Percentiles rank a stretch among this genome's conserved stretches.
Conservation (phyloP, 2,329 filamentous ascomycete genomes). For the Pestalotiopsis sp. region DNA sequence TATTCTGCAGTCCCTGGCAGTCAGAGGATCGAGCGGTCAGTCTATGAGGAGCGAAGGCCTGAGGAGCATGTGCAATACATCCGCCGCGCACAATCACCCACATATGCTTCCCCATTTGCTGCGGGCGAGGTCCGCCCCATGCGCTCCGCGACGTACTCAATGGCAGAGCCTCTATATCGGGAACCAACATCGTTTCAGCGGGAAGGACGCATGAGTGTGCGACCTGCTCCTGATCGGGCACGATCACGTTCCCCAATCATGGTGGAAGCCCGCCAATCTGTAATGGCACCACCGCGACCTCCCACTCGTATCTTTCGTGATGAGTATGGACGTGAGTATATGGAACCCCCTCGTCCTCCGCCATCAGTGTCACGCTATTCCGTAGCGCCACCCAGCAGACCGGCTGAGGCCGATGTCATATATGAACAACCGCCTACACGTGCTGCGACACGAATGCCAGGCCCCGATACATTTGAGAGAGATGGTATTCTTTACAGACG, state of each 20-base stretch:
- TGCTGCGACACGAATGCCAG: constrained; percentile 53
- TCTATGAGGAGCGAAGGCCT: constrained; percentile 34
- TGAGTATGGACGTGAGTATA: constrained; percentile 80
- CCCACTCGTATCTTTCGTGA: constrained; percentile 76
- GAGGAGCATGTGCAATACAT: constrained; percentile 37
- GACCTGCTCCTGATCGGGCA: constrained; percentile 50
- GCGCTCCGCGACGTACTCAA: constrained; percentile 44
- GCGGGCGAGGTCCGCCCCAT: constrained; percentile 39
- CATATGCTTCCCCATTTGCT: constrained; percentile 39
- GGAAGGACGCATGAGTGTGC: constrained; percentile 50
- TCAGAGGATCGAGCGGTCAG: constrained; percentile 27
- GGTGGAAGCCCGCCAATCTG: constrained; percentile 46
- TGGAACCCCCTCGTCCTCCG: constrained; percentile 57
- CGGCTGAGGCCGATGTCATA: constrained; percentile 56
- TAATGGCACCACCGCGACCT: constrained; percentile 56
- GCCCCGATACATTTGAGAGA: constrained; percentile 50
- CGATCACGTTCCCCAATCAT: constrained; percentile 52
- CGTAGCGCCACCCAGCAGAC: constrained; percentile 46
- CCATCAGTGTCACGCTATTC: constrained; percentile 48
- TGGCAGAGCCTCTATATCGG: constrained; percentile 43
- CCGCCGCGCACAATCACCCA: constrained; percentile 40
- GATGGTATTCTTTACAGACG: constrained; percentile 52
- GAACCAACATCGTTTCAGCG: constrained; percentile 46
- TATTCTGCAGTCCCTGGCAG: constrained; percentile 30
- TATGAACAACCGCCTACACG: constrained; percentile 67